phyloP scores from a whole-genome alignment of 805 yeast species.

The Metahyphopichia silvanorum region DNA sequence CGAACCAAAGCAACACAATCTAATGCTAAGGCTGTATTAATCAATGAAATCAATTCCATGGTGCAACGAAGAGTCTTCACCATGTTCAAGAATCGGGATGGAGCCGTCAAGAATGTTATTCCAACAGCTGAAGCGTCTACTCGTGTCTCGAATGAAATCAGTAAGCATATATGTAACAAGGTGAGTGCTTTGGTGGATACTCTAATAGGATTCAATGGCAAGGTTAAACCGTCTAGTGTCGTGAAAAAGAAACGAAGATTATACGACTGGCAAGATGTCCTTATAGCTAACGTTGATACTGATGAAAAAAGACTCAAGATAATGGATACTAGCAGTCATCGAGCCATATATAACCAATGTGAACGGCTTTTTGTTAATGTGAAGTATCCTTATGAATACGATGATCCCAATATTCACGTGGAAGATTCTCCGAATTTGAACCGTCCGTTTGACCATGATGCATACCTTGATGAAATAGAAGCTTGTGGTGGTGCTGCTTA shows the following conservation, averaged over 20 bases:
- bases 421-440: neutral
- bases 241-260: slow-evolving; percentile 2
- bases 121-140: slow-evolving; percentile 2
- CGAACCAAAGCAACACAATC: slow-evolving; percentile 7
- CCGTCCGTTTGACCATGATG: slow-evolving; percentile 2
- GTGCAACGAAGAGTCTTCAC: slow-evolving; percentile 13
- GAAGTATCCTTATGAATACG: slow-evolving; percentile 24
- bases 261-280: slow-evolving; percentile 27
- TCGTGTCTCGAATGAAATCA: slow-evolving; percentile 5
- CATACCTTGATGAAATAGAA: slow-evolving; percentile 1
- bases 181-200: slow-evolving; percentile 8
- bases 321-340: slow-evolving; percentile 7
- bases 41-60: slow-evolving; percentile 18
- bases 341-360: slow-evolving; percentile 18
- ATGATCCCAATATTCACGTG: slow-evolving; percentile 2
- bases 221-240: slow-evolving; percentile 1
- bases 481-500: neutral
- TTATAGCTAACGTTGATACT: slow-evolving; percentile 17
- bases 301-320: slow-evolving; percentile 8
- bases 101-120: neutral
- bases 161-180: slow-evolving; percentile 7
- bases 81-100: slow-evolving; percentile 1
- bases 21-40: slow-evolving; percentile 17
- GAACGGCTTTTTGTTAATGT: slow-evolving; percentile 22
- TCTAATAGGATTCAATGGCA: slow-evolving; percentile 2